phyloP scores from a whole-genome alignment of 805 yeast genomes.

The Yarrowia sp. region DNA sequence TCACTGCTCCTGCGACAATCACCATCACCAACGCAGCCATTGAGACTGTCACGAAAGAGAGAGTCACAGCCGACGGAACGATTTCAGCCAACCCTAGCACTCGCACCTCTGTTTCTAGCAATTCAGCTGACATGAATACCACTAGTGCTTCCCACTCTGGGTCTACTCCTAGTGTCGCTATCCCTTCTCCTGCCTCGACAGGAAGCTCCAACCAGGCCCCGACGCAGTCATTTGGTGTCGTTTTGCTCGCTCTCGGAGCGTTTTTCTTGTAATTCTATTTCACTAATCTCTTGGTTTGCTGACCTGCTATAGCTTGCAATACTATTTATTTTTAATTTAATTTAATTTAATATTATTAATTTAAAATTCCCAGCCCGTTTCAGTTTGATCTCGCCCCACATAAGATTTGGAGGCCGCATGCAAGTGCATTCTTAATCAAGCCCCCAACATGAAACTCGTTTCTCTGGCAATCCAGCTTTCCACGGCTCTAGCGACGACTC shows the following conservation, averaged over 20 bases:
- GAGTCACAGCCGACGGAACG: too few species aligned
- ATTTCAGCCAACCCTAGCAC: too few species aligned
- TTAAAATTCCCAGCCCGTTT: too few species aligned
- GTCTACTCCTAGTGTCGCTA: background rate
- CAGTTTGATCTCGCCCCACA: background rate
- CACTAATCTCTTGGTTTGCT: too few species aligned
- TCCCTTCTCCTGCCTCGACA: background rate
- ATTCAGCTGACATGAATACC: background rate
- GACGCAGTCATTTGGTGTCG: background rate
- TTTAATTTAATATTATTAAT: too few species aligned
- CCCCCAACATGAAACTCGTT: constrained; percentile 3
- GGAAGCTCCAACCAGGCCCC: constrained; percentile 4
- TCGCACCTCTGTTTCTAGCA: too few species aligned
- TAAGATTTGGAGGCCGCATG: constrained; percentile 9
- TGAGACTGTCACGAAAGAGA: background rate
- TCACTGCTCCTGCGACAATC: background rate
- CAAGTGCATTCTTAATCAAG: background rate
- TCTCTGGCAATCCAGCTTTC: constrained; percentile 4
- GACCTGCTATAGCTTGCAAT: too few species aligned
- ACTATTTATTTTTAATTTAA: too few species aligned
- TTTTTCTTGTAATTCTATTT: too few species aligned
- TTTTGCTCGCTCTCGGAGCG: background rate
- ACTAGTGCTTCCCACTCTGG: background rate
- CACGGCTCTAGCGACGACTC: constrained; percentile 34
- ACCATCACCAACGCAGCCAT: background rate